Conservation (phyloP, 306 rosid genomes). For the Casuarina glauca region DNA sequence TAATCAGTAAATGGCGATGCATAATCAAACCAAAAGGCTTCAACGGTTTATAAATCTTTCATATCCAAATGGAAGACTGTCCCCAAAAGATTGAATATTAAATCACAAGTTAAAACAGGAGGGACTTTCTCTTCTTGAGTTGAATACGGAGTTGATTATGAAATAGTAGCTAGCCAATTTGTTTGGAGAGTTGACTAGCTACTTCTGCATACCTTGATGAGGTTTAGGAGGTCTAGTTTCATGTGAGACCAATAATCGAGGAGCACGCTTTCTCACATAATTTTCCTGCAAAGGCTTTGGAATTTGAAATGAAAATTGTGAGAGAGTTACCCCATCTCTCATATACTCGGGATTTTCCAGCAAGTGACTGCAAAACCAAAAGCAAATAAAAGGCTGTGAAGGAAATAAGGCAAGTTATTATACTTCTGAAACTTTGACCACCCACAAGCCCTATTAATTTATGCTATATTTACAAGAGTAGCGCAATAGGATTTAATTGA, state of each 20-base stretch:
- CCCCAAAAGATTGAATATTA: not conserved
- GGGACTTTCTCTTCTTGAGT: too few relatives aligned
- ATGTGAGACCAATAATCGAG: conserved; percentile 40
- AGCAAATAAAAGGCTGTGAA: conserved; percentile 22
- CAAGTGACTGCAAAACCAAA: conserved; percentile 56
- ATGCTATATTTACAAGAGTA: too few relatives aligned
- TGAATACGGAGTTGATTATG: not conserved
- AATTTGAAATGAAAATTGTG: conserved; percentile 74
- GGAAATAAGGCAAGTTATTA: conserved; percentile 9
- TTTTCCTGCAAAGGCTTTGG: conserved; percentile 84
- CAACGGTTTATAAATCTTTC: not conserved
- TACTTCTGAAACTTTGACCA: conserved; percentile 4
- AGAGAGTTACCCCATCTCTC: conserved; percentile 53
- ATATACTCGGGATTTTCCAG: conserved; percentile 69
- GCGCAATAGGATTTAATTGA: conserved; percentile 16
- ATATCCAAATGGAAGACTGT: not conserved
- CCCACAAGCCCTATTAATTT: not conserved
- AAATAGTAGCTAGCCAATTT: not conserved
- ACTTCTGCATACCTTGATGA: conserved; percentile 54
- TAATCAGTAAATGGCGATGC: not conserved
- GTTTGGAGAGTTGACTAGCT: not conserved
- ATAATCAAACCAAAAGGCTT: not conserved
- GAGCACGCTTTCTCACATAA: conserved; percentile 84
- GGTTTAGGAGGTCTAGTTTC: conserved; percentile 42
- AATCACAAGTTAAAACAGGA: not conserved